A percentile compares a stretch with the other conserved stretches of the same genome.
Conservation (phyloP, 1,284 basidiomycete genomes). For the Meira miltonrushii region DNA sequence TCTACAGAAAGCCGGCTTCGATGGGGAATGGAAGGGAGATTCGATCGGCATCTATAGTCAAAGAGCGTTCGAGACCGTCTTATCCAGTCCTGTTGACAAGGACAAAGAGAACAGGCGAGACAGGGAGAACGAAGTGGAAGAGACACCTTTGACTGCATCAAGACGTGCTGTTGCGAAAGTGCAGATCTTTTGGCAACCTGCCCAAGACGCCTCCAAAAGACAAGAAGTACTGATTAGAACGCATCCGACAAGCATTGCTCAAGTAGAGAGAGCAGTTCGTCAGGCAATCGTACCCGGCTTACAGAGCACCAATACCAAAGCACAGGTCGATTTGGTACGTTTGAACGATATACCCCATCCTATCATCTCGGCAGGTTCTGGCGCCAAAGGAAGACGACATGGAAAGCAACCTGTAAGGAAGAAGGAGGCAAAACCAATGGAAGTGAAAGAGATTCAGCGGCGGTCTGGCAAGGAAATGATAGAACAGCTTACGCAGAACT, state of each 20-base stretch:
- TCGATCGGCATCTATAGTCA: too few relatives aligned
- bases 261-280: neutral
- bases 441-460: neutral
- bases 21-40: neutral
- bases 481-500: too few relatives aligned
- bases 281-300: neutral
- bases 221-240: neutral
- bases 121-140: neutral
- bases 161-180: neutral
- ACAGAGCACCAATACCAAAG: neutral
- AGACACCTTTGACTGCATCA: neutral
- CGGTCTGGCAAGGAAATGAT: neutral
- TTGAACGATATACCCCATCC: conserved; percentile 5
- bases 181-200: conserved; percentile 1
- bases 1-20: neutral
- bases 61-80: neutral
- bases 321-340: neutral
- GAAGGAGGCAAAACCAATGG: neutral
- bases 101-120: neutral
- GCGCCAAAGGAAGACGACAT: neutral
- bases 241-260: neutral
- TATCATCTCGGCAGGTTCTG: neutral
- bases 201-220: neutral
- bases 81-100: neutral
- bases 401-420: neutral